Percentiles rank a stretch among this genome's conserved stretches.
These are phyloP conservation scores for Xylariaceae sp. DNA, from an alignment of 2,329 filamentous ascomycete species.

Conservation along the genomic window DNA sequence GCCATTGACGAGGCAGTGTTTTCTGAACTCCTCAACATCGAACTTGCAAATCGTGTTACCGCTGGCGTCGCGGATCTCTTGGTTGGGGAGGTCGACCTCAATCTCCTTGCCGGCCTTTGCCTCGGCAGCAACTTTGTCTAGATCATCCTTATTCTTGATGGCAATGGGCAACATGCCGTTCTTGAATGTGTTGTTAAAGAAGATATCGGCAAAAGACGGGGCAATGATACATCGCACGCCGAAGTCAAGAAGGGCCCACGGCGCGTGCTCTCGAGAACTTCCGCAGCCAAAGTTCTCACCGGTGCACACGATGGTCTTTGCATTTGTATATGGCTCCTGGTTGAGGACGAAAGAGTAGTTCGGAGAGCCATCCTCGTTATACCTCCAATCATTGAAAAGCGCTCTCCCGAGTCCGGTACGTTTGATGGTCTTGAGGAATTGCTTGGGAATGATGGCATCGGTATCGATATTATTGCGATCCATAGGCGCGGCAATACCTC, in stretches of 20 bases:
- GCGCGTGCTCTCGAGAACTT: conserved; percentile 87
- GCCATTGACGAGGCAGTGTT: conserved; percentile 89
- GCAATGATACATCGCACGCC: conserved; percentile 93
- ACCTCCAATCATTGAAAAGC: conserved; percentile 82
- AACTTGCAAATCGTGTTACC: conserved; percentile 75
- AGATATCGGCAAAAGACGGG: conserved; percentile 78
- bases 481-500: conserved; percentile 82
- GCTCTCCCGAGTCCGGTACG: conserved; percentile 86
- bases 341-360: conserved; percentile 86
- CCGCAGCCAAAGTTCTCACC: conserved; percentile 96
- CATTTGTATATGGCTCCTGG: conserved; percentile 74
- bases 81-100: conserved; percentile 83
- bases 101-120: conserved; percentile 77
- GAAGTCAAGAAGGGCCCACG: conserved; percentile 95
- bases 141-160: conserved; percentile 62
- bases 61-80: conserved; percentile 71
- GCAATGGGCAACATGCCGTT: conserved; percentile 94
- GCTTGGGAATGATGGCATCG: conserved; percentile 98
- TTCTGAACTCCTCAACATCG: conserved; percentile 88
- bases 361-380: conserved; percentile 67
- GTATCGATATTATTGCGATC: conserved; percentile 92
- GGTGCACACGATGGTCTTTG: conserved; percentile 89
- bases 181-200: conserved; percentile 99
- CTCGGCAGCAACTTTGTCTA: conserved; percentile 71
- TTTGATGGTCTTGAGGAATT: conserved; percentile 99